Evolutionary conservation across 2,329 filamentous ascomycete species (phyloP), one percentile per base, ranked within the genome.

Genomic region (Ascochyta lentis): DNA sequence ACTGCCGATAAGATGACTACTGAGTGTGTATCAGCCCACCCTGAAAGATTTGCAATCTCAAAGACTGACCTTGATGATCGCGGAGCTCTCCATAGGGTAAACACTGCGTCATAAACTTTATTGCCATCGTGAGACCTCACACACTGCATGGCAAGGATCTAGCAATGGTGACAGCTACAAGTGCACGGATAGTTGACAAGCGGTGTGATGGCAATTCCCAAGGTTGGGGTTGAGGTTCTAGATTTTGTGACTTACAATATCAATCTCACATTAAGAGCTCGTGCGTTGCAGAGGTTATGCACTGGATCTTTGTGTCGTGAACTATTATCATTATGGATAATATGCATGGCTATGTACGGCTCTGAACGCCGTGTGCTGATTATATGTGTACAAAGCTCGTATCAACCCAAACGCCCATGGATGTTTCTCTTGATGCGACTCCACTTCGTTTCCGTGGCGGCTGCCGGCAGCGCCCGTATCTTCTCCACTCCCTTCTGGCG

Each of bases 401-500:
- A 44, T 60, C 26, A 64, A 15, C 56, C 63, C 44, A 68, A 40
- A 34, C 40, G 48, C 35, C 54, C 43, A 33, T 64, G 31, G 10
- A 67, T 31, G 29, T 52, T 44, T 31, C 49, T 58, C 27, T 57
- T 62, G 34, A 60, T 48, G 24, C 57, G 48, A 43, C 43, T 50
- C 52, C 51, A 62, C 35, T 24, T 51, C 9, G 41, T 58, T 43
- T 56, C 46, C 27, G 37, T 13, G 23, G 48, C 47, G 31, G 42
- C 47, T 43, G 59, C 44, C 41, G 63, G 58, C 50, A 68, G 54
- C 7, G 46, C 53, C 54, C 69, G 66, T 27, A 72, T 26, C 19
- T 35, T 60, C 45, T 64, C 59, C 10, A 75, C 63, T 8, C 50
- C 49, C 48, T 72, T 65, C 52, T 76, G 74, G 15, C 49, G 49